Evolutionary conservation across 1,284 basidiomycete genomes (phyloP).

Genomic region (Thelephora terrestris): DNA sequence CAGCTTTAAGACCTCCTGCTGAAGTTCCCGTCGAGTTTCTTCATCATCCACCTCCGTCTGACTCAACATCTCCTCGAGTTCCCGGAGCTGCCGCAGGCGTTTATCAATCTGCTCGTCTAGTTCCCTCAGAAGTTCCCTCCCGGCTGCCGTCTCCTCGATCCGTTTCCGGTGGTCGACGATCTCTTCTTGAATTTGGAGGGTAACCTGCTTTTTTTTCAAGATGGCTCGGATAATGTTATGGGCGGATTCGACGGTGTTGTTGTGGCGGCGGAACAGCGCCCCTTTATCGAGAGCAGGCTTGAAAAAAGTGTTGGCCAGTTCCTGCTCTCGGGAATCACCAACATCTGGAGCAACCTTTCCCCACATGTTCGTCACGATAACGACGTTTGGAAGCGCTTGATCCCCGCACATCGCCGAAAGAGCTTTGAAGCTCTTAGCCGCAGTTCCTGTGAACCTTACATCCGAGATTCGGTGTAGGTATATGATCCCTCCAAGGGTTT

Average conservation of each 20-base stretch:
- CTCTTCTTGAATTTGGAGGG: conserved; percentile 10
- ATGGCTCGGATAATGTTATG: conserved; percentile 10
- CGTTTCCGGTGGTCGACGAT: conserved; percentile 5
- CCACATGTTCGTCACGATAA: conserved; percentile 21
- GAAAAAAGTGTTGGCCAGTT: conserved; percentile 13
- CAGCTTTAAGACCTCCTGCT: too few species aligned
- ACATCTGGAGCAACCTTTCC: conserved; percentile 10
- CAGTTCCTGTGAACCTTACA: conserved; percentile 34
- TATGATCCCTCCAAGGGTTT: conserved; percentile 36
- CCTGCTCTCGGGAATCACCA: conserved; percentile 8
- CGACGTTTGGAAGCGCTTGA: conserved; percentile 18
- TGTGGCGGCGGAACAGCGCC: conserved; percentile 10
- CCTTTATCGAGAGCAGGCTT: conserved; percentile 13
- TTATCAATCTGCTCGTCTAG: conserved; percentile 7
- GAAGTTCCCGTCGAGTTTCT: too few species aligned
- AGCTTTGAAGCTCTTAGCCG: conserved; percentile 36
- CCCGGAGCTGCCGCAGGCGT: conserved; percentile 8
- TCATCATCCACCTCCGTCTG: too few species aligned
- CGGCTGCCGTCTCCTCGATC: conserved; percentile 6
- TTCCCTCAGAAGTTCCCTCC: conserved; percentile 5
- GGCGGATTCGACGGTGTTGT: conserved; percentile 10
- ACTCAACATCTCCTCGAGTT: too few species aligned
- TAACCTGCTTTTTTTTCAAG: conserved; percentile 1
- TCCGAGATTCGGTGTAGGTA: conserved; percentile 47
- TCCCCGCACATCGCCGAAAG: conserved; percentile 42